Conservation (phyloP, 2,329 filamentous ascomycete genomes). For the Pseudogymnoascus sp. region DNA sequence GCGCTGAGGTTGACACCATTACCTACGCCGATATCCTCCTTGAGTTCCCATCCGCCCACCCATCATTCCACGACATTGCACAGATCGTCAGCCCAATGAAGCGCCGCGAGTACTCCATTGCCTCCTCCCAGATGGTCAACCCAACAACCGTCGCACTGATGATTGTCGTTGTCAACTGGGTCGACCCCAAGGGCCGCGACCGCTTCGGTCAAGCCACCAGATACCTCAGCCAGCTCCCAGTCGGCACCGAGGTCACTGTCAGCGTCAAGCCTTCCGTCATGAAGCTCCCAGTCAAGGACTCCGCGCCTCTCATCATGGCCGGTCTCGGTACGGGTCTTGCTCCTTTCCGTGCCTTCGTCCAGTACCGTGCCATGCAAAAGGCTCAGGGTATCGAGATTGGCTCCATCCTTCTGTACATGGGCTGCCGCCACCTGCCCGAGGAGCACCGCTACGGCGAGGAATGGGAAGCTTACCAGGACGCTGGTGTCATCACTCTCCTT, state of each 20-base stretch:
- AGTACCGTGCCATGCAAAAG: conserved; percentile 97
- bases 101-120: conserved; percentile 97
- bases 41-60: conserved; percentile 85
- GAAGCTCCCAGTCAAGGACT: conserved; percentile 87
- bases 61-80: conserved; percentile 79
- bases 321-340: conserved; percentile 96
- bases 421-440: conserved; percentile 92
- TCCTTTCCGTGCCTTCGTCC: conserved; percentile 98
- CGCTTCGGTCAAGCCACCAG: conserved; percentile 90
- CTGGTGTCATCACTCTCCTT: conserved; percentile 89
- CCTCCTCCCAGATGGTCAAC: conserved; percentile 90
- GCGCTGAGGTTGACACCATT: conserved; percentile 81
- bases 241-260: conserved; percentile 76
- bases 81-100: conserved; percentile 88
- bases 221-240: conserved; percentile 71
- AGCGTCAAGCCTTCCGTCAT: conserved; percentile 98
- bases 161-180: conserved; percentile 96
- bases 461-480: conserved; percentile 96
- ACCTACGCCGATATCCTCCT: conserved; percentile 87
- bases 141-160: conserved; percentile 86
- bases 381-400: conserved; percentile 95
- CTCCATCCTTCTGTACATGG: conserved; percentile 89
- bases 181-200: conserved; percentile 77
- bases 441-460: conserved; percentile 99
- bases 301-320: conserved; percentile 95